Percentiles rank a stretch among this genome's conserved stretches.
phyloP scores from a whole-genome alignment of 768 basidiomycete species.

The Lentinula edodes region DNA sequence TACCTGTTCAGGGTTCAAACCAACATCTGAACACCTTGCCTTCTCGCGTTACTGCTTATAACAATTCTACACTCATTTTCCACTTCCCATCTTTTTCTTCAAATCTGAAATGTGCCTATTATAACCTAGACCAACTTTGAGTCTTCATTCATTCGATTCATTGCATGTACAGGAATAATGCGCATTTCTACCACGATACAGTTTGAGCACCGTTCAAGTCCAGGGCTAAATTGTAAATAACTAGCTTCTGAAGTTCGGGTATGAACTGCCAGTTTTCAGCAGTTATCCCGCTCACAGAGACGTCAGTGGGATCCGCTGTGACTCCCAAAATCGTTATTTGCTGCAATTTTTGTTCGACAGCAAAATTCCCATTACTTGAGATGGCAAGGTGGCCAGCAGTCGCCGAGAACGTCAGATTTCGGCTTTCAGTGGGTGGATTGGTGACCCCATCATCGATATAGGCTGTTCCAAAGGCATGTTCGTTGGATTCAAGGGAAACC shows the following conservation, averaged over 20 bases:
- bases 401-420: constrained; percentile 40
- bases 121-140: neutral
- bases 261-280: constrained; percentile 9
- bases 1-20: neutral
- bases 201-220: neutral
- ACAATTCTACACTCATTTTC: neutral
- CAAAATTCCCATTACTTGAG: constrained; percentile 31
- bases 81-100: neutral
- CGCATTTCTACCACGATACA: neutral
- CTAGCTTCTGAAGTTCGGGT: neutral
- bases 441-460: constrained; percentile 71
- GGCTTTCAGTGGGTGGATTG: constrained; percentile 50
- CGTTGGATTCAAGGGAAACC: constrained; percentile 43
- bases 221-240: neutral
- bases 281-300: constrained; percentile 31
- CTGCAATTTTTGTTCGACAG: constrained; percentile 40
- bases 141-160: neutral
- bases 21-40: neutral
- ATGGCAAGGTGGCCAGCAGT: constrained; percentile 30
- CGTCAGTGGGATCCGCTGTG: constrained; percentile 27
- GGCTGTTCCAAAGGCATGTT: constrained; percentile 51
- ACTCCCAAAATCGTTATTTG: constrained; percentile 58
- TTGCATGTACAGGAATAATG: neutral
- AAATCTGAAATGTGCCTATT: neutral
- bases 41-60: too few relatives aligned